Conservation (phyloP, 768 basidiomycete genomes). For the Boletus fagicola region DNA sequence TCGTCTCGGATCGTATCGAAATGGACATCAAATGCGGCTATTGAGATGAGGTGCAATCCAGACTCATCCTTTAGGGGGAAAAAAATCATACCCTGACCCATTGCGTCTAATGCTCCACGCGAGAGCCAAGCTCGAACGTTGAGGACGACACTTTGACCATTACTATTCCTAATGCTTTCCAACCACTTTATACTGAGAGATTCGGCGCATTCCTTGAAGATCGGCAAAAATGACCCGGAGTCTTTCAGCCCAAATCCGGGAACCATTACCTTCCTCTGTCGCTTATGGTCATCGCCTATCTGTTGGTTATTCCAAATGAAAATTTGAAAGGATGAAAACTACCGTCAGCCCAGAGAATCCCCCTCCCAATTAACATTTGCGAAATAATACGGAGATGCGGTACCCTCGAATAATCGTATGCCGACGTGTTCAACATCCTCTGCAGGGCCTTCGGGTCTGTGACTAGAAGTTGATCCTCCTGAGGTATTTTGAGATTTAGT, state of each 20-base stretch:
- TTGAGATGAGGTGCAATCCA: not conserved
- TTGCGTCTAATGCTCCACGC: conserved; percentile 46
- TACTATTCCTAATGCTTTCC: conserved; percentile 9
- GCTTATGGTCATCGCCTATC: conserved; percentile 43
- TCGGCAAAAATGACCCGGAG: conserved; percentile 47
- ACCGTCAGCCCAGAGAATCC: conserved; percentile 43
- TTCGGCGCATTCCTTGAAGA: conserved; percentile 42
- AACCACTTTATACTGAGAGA: conserved; percentile 15
- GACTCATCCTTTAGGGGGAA: too few relatives aligned
- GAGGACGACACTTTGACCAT: conserved; percentile 6
- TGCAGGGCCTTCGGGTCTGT: conserved; percentile 46
- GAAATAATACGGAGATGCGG: conserved; percentile 18
- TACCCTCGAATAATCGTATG: conserved; percentile 41
- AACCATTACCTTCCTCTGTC: conserved; percentile 52
- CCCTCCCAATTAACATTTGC: conserved; percentile 27
- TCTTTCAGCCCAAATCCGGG: conserved; percentile 54
- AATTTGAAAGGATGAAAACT: not conserved
- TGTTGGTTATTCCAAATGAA: conserved; percentile 11
- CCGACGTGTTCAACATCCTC: conserved; percentile 40
- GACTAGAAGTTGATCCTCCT: conserved; percentile 47
- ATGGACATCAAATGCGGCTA: conserved; percentile 45
- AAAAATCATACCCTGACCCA: conserved; percentile 40
- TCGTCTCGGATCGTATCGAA: not conserved
- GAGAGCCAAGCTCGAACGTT: conserved; percentile 31
- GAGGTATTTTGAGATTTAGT: not conserved